A percentile compares a stretch with the other conserved stretches of the same genome.
These are phyloP conservation scores for Parasitella parasitica DNA, from an alignment of 371 early-diverging fungal genomes.

Conservation along the genomic window DNA sequence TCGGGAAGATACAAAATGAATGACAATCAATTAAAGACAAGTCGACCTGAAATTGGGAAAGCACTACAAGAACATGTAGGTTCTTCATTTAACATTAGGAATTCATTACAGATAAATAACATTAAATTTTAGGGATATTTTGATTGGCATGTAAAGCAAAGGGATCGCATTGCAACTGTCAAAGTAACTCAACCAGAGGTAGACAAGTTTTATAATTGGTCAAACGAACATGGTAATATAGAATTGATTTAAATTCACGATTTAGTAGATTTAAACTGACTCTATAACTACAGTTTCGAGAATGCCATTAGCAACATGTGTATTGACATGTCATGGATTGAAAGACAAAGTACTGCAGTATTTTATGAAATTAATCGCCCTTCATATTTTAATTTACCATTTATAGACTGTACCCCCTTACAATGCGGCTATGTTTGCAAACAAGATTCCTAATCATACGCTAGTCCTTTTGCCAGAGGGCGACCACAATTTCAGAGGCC, in stretches of 20 bases:
- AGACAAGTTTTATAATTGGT: conserved; percentile 35
- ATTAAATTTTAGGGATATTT: conserved; percentile 51
- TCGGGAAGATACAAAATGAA: conserved; percentile 59
- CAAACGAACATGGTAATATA: conserved; percentile 39
- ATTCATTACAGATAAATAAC: not conserved
- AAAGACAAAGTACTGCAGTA: conserved; percentile 46
- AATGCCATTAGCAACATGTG: conserved; percentile 56
- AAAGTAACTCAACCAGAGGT: conserved; percentile 43
- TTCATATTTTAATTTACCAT: not conserved
- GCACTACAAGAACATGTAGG: conserved; percentile 31
- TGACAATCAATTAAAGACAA: conserved; percentile 30
- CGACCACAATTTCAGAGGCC: conserved; percentile 57
- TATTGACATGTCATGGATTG: conserved; percentile 60
- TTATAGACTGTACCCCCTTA: conserved; percentile 56
- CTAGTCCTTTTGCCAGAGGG: conserved; percentile 53
- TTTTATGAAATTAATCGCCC: not conserved
- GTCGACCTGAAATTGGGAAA: conserved; percentile 32
- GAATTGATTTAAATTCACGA: too few relatives aligned
- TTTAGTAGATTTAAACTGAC: not conserved
- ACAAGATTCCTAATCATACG: conserved; percentile 51
- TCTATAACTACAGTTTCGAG: conserved; percentile 25
- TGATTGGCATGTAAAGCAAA: conserved; percentile 39
- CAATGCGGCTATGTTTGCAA: conserved; percentile 56
- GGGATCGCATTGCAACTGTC: conserved; percentile 30
- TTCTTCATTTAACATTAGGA: not conserved